Base-by-base conservation (phyloP, 495 filamentous ascomycete genomes). In the Talaromyces stipitatus region DNA sequence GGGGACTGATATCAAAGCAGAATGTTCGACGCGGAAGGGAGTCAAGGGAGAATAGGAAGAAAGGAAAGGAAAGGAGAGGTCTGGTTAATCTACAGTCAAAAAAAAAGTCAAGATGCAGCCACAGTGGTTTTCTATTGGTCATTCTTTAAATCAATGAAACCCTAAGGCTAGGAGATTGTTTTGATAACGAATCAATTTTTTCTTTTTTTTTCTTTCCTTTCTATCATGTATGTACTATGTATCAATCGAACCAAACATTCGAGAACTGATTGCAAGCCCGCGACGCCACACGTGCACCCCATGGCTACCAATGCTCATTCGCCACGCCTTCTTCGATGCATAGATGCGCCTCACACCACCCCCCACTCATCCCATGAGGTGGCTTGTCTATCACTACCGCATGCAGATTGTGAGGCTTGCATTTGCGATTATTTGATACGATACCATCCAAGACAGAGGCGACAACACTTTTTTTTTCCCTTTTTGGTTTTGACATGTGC, bases 231-330 rank as follows among this genome's bases (percentile, higher is more conserved):
- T n/a, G n/a, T n/a, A n/a, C n/a, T n/a, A n/a, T n/a, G n/a, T n/a
- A n/a, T n/a, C n/a, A n/a, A n/a, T n/a, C n/a, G n/a, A n/a, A n/a
- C n/a, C n/a, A n/a, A n/a, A n/a, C n/a, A n/a, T n/a, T n/a, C n/a
- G n/a, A n/a, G n/a, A n/a, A n/a, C n/a, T n/a, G n/a, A n/a, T n/a
- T n/a, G n/a, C 36, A 41, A 7, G 16, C 6, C 36, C n/a, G 36
- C 18, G 7, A 18, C 72, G 36, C 36, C 36, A 41, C 36, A 41
- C 16, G 36, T 41, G 36, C 36, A 16, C 36, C 36, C 36, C 36
- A 41, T n/a, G n/a, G n/a, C 7, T 41, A 41, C 36, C 36, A 41
- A 20, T 18, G 36, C 36, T 5, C 36, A 41, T 41, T 41, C 18
- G 36, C 36, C 36, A 41, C 36, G 36, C 36, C 36, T 7, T 18